Percentiles rank a stretch among this genome's conserved stretches.
Evolutionary conservation across 1,284 basidiomycete genomes (phyloP).

Genomic region (Puccinia polysora): DNA sequence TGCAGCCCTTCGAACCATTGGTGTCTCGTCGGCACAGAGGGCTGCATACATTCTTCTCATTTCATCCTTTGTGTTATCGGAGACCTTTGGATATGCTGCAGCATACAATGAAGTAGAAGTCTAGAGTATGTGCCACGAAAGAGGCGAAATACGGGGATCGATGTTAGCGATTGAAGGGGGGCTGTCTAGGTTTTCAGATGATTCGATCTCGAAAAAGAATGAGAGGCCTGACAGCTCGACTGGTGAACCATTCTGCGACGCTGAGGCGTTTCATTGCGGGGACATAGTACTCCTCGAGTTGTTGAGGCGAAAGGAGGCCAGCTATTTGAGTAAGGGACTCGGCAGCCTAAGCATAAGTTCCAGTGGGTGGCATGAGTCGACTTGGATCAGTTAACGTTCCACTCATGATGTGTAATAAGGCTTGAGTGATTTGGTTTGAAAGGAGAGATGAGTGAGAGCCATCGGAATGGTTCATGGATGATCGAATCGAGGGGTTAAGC

Average conservation of each 20-base stretch:
- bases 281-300: constrained; percentile 86
- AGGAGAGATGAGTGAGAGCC: neutral
- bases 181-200: too few relatives aligned
- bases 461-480: neutral
- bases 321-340: constrained; percentile 94
- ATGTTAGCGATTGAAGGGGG: neutral
- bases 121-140: constrained; percentile 60
- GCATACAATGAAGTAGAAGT: constrained; percentile 92
- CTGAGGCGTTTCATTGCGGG: constrained; percentile 85
- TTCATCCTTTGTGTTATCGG: constrained; percentile 73
- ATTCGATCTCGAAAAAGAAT: too few relatives aligned
- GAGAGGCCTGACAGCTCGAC: constrained; percentile 51
- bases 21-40: constrained; percentile 89
- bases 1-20: constrained; percentile 95
- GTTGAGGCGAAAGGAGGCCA: constrained; percentile 67
- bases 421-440: neutral
- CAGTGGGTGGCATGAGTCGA: neutral
- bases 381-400: constrained; percentile 16
- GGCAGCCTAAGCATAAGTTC: constrained; percentile 67
- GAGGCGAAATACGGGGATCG: neutral
- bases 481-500: too few relatives aligned
- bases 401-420: constrained; percentile 44
- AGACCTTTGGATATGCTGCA: constrained; percentile 79
- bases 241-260: constrained; percentile 99
- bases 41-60: constrained; percentile 78